Evolutionary conservation across 1,139 yeast species (phyloP), one percentile per base, ranked within the genome.

Genomic region (Suhomyces yuchorum): DNA sequence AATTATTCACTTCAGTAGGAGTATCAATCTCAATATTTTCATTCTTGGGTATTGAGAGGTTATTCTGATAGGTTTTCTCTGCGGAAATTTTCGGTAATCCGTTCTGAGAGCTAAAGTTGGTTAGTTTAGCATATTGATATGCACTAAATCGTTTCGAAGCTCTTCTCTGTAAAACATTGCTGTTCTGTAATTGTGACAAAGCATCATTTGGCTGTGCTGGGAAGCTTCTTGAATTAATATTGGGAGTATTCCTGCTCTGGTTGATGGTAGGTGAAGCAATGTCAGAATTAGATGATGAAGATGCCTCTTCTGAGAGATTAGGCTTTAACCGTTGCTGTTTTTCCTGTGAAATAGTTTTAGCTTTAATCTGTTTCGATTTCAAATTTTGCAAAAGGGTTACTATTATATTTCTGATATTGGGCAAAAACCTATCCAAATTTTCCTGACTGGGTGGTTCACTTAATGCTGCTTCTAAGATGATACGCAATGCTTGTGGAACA

Each of bases 131-230:
- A 67, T 86, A 87, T 61, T 93, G 98, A 55, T 91, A 93, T 0
- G 97, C 97, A 22, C 97, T 89, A 61, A 87, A 93, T 51, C 99
- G 72, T 56, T 90, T 81, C 0, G 97, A 91, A 0, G 99, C 99
- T 51, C 97, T 79, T 55, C 99, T 78, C 67, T 87, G 96, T 40
- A 93, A 69, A 1, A 87, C 86, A 49, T 87, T 88, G 1, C 92
- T 89, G 42, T 85, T 82, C 58, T 91, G 96, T 18, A 92, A 73
- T 55, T 88, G 90, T 0, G 84, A 75, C 23, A 91, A 70, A 0
- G 96, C 91, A 55, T 84, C 86, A 37, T 57, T 62, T 26, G 50
- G 53, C 3, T 40, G 34, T 9, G 43, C 19, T 24, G 39, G 44
- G 1, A 43, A n/a, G 7, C 44, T 28, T 8, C 33, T 41, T 18